phyloP scores from a whole-genome alignment of 768 basidiomycete genomes.

The Agrocybe chaxingu region DNA sequence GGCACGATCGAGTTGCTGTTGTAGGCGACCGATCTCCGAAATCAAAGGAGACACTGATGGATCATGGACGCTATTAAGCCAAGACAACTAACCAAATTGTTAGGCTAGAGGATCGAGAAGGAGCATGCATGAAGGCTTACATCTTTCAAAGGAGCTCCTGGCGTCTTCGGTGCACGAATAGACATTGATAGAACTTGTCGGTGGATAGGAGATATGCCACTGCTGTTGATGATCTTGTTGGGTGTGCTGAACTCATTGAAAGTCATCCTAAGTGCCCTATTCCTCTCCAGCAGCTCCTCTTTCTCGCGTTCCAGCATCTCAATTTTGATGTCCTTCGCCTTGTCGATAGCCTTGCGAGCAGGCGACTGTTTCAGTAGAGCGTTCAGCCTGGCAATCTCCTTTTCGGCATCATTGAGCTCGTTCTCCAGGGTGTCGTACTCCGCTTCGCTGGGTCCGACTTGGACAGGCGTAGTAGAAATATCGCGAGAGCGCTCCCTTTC shows the following conservation, averaged over 20 bases:
- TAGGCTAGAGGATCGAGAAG: not conserved
- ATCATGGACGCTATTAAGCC: conserved; percentile 61
- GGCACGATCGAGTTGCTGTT: conserved; percentile 71
- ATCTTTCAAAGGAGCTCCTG: conserved; percentile 74
- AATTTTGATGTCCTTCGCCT: conserved; percentile 72
- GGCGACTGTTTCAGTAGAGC: conserved; percentile 68
- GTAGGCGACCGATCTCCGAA: conserved; percentile 70
- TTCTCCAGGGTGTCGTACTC: conserved; percentile 68
- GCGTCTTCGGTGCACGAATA: conserved; percentile 68
- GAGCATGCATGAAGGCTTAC: conserved; percentile 38
- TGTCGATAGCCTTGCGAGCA: conserved; percentile 73
- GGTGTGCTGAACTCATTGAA: conserved; percentile 57
- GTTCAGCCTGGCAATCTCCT: conserved; percentile 70
- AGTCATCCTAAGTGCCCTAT: conserved; percentile 54
- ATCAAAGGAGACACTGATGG: conserved; percentile 58
- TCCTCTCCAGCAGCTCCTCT: conserved; percentile 70
- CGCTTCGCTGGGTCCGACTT: conserved; percentile 38
- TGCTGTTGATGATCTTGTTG: conserved; percentile 48
- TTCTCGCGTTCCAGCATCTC: conserved; percentile 75
- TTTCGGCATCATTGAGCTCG: conserved; percentile 75
- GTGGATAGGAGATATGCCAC: conserved; percentile 74
- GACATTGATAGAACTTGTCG: conserved; percentile 70
- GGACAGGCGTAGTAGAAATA: conserved; percentile 23
- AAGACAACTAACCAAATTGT: conserved; percentile 54
- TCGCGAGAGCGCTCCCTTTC: conserved; percentile 37